Percentiles rank a stretch among this genome's conserved stretches.
Evolutionary conservation across 495 filamentous ascomycete species (phyloP).

Genomic region (Sphaerosporella brunnea): DNA sequence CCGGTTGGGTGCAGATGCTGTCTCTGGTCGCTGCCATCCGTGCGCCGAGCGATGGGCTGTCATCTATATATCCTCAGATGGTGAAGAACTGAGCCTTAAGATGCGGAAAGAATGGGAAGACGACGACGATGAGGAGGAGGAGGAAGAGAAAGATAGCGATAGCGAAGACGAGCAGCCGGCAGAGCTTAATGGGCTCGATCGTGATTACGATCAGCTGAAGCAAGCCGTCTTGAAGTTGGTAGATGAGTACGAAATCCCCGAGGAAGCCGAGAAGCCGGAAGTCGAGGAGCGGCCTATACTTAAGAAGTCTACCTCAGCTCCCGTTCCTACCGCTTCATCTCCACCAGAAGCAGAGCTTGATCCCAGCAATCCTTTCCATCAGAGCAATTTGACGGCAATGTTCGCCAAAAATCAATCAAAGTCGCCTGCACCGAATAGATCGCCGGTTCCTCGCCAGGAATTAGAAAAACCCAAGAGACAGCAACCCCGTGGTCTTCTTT

Average conservation of each 20-base stretch:
- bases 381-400: conserved; percentile 26
- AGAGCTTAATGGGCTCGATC: conserved; percentile 51
- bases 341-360: conserved; percentile 20
- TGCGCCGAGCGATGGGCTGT: conserved; percentile 59
- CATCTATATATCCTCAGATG: conserved; percentile 57
- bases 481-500: conserved; percentile 34
- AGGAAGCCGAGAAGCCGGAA: conserved; percentile 26
- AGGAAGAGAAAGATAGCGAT: conserved; percentile 49
- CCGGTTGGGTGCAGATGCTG: conserved; percentile 39
- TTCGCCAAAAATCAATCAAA: conserved; percentile 23
- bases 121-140: conserved; percentile 47
- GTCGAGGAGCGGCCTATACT: conserved; percentile 16
- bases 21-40: conserved; percentile 47
- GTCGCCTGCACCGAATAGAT: conserved; percentile 20
- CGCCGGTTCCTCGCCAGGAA: conserved; percentile 19
- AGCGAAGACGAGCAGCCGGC: conserved; percentile 47
- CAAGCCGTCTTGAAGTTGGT: conserved; percentile 67
- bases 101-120: conserved; percentile 56
- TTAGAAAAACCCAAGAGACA: conserved; percentile 23
- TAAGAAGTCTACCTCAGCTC: conserved; percentile 12
- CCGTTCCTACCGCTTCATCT: not conserved
- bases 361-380: conserved; percentile 25
- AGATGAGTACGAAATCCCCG: conserved; percentile 58
- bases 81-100: conserved; percentile 46
- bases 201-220: conserved; percentile 67